Evolutionary conservation across 306 rosid genomes (phyloP).

Genomic region (Elaeagnus macrophylla): DNA sequence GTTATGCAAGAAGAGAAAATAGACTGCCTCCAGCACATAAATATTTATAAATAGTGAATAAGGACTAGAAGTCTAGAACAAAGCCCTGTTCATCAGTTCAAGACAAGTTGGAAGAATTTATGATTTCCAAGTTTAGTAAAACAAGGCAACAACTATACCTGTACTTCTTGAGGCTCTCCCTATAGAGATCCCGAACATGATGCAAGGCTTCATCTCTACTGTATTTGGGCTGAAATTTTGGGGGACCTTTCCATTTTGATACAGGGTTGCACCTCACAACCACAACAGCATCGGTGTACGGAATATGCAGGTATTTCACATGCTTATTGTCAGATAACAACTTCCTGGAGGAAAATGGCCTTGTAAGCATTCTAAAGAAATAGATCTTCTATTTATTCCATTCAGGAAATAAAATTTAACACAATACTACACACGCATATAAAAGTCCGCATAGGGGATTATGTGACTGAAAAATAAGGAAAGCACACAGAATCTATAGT

Average conservation of each 20-base stretch:
- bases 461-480: too few relatives aligned
- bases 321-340: constrained; percentile 79
- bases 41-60: too few relatives aligned
- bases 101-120: not conserved
- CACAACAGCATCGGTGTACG: constrained; percentile 70
- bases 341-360: constrained; percentile 34
- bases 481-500: too few relatives aligned
- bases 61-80: too few relatives aligned
- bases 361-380: not conserved
- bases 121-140: not conserved
- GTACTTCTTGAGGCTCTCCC: constrained; percentile 55
- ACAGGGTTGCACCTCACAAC: constrained; percentile 90
- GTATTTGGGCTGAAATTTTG: constrained; percentile 75
- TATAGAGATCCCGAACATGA: constrained; percentile 68
- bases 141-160: constrained; percentile 32
- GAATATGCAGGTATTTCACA: constrained; percentile 79
- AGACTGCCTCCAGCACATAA: too few relatives aligned
- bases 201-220: constrained; percentile 69
- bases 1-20: too few relatives aligned
- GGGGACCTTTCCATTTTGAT: constrained; percentile 86
- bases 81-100: not conserved
- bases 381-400: not conserved
- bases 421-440: too few relatives aligned
- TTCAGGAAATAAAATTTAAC: too few relatives aligned
- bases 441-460: too few relatives aligned